These are phyloP conservation scores for Aspergillus udagawae DNA, from an alignment of 2,329 filamentous ascomycete genomes.

Conservation along the genomic window DNA sequence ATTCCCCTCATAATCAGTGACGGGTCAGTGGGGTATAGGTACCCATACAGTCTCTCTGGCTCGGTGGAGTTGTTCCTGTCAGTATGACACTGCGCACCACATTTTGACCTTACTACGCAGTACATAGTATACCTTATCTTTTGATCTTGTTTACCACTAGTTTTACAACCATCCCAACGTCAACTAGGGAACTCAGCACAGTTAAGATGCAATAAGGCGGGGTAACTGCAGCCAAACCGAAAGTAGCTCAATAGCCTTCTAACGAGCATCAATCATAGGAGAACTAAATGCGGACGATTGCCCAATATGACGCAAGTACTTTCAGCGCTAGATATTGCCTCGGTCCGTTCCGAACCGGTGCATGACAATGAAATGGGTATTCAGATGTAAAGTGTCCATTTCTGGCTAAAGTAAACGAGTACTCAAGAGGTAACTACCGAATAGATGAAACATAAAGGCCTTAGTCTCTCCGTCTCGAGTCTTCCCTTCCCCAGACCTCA, in stretches of 20 bases:
- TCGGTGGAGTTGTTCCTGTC: background rate
- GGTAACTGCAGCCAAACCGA: background rate
- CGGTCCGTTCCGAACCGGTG: background rate
- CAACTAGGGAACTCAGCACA: background rate
- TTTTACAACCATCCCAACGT: background rate
- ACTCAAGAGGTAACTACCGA: background rate
- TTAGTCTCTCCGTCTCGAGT: constrained; percentile 31
- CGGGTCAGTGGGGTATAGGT: background rate
- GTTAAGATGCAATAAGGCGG: background rate
- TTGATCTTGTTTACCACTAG: background rate
- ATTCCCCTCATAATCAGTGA: background rate
- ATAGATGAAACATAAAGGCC: background rate
- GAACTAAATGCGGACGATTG: background rate
- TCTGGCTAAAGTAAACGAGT: background rate
- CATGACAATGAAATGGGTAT: background rate
- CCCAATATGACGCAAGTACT: background rate
- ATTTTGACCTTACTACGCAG: background rate
- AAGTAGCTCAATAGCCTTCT: background rate
- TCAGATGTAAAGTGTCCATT: background rate
- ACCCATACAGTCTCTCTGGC: background rate
- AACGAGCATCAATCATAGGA: background rate
- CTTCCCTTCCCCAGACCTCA: constrained; percentile 77
- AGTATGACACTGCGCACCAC: background rate
- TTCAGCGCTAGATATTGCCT: background rate
- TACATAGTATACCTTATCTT: background rate